Evolutionary conservation across 2,329 filamentous ascomycete species (phyloP).

Genomic region (Fusarium verticillioides): DNA sequence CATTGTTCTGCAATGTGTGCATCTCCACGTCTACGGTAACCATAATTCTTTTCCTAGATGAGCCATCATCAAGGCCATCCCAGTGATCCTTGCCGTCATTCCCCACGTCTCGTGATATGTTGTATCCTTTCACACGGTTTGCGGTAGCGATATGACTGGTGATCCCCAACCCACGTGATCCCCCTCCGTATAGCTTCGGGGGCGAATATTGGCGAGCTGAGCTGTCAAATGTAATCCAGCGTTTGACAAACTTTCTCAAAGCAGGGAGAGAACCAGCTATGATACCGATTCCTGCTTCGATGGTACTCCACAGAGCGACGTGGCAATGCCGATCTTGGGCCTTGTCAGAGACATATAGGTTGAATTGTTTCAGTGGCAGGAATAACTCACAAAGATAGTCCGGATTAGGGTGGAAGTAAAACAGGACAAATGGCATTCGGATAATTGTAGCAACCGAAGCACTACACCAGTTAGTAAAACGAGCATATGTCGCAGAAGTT

Average conservation of each 20-base stretch:
- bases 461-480: neutral
- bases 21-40: slow-evolving; percentile 32
- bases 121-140: neutral
- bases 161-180: neutral
- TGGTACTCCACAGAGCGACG: neutral
- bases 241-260: neutral
- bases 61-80: slow-evolving; percentile 16
- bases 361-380: accelerated
- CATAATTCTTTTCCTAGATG: slow-evolving; percentile 14
- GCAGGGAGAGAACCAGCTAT: slow-evolving; percentile 11
- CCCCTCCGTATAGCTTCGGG: neutral
- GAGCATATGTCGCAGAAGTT: accelerated
- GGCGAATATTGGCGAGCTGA: neutral
- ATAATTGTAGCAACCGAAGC: slow-evolving; percentile 12
- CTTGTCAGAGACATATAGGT: accelerated
- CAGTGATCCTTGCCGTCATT: neutral
- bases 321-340: neutral
- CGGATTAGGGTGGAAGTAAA: neutral
- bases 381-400: slow-evolving; percentile 2
- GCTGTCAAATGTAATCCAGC: slow-evolving; percentile 13
- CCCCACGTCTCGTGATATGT: neutral
- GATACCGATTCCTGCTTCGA: slow-evolving; percentile 9
- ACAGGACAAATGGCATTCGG: slow-evolving; percentile 5
- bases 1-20: slow-evolving; percentile 5
- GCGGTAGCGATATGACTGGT: neutral